These are phyloP conservation scores for Metschnikowia amazonensis DNA, from an alignment of 805 yeast genomes.

Conservation along the genomic window DNA sequence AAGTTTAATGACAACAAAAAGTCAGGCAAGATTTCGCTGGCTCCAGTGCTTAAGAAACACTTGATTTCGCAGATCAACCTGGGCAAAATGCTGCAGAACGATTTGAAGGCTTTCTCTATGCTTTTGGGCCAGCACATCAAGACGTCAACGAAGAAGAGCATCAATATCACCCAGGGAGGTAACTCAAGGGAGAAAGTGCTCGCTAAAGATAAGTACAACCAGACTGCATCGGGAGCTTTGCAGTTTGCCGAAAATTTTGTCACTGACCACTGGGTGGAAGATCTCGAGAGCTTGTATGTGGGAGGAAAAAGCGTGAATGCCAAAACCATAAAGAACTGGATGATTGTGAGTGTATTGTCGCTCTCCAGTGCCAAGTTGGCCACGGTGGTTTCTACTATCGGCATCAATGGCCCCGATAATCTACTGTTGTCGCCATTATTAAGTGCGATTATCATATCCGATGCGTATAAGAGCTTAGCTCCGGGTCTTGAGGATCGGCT, in stretches of 20 bases:
- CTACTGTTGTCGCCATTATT: conserved; percentile 52
- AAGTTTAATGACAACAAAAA: conserved; percentile 45
- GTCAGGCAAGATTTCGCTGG: conserved; percentile 46
- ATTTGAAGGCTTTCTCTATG: conserved; percentile 43
- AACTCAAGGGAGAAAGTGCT: conserved; percentile 19
- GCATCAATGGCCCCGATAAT: conserved; percentile 39
- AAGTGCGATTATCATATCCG: conserved; percentile 50
- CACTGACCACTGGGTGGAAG: conserved; percentile 52
- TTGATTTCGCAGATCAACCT: conserved; percentile 45
- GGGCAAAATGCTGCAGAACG: conserved; percentile 42
- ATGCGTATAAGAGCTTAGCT: conserved; percentile 40
- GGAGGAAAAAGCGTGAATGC: conserved; percentile 55
- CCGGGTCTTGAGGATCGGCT: conserved; percentile 54
- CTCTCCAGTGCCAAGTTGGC: conserved; percentile 42
- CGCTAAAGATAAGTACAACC: conserved; percentile 22
- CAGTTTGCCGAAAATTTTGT: conserved; percentile 55
- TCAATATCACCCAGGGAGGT: conserved; percentile 16
- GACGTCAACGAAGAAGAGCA: conserved; percentile 17
- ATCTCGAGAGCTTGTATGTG: conserved; percentile 53
- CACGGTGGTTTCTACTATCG: conserved; percentile 38
- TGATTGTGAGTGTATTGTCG: conserved; percentile 50
- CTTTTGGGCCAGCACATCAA: conserved; percentile 43
- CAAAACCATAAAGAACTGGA: conserved; percentile 42
- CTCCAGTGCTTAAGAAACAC: conserved; percentile 49
- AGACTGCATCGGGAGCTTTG: conserved; percentile 17